Percentiles rank a stretch among this genome's conserved stretches.
These are phyloP conservation scores for Suillus placidus DNA, from an alignment of 768 basidiomycete genomes.

Conservation along the genomic window DNA sequence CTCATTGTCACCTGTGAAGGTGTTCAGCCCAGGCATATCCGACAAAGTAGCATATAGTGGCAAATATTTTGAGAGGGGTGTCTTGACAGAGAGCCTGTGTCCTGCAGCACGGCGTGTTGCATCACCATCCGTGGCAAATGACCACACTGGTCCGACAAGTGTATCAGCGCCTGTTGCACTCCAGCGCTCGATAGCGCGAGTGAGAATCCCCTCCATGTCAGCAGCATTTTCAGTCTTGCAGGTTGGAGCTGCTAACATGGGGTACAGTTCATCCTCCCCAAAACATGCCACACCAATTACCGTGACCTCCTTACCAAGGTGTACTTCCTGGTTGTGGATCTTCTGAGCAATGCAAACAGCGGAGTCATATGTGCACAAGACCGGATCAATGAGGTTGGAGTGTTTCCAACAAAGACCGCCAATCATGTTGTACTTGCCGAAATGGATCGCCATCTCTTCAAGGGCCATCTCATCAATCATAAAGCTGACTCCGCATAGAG, in stretches of 20 bases:
- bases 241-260: slow-evolving; percentile 14
- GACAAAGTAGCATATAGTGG: slow-evolving; percentile 6
- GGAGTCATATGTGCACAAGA: slow-evolving; percentile 2
- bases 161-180: neutral
- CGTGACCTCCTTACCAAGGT: slow-evolving; percentile 18
- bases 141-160: slow-evolving; percentile 15
- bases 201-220: neutral
- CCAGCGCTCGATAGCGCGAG: neutral
- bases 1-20: slow-evolving; percentile 8
- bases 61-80: neutral
- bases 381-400: neutral
- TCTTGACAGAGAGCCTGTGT: slow-evolving; percentile 6
- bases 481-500: slow-evolving; percentile 7
- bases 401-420: slow-evolving; percentile 18
- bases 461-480: slow-evolving; percentile 18
- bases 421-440: slow-evolving; percentile 10
- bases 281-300: slow-evolving; percentile 14
- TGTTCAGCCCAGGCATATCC: slow-evolving; percentile 15
- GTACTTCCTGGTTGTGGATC: neutral
- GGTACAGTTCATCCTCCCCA: slow-evolving; percentile 8
- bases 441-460: slow-evolving; percentile 15
- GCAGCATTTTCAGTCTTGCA: slow-evolving; percentile 16
- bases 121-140: slow-evolving; percentile 20
- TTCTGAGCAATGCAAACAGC: neutral
- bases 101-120: slow-evolving; percentile 8